Conservation (phyloP, 1,284 basidiomycete species). For the Xerocomus nothofagi region DNA sequence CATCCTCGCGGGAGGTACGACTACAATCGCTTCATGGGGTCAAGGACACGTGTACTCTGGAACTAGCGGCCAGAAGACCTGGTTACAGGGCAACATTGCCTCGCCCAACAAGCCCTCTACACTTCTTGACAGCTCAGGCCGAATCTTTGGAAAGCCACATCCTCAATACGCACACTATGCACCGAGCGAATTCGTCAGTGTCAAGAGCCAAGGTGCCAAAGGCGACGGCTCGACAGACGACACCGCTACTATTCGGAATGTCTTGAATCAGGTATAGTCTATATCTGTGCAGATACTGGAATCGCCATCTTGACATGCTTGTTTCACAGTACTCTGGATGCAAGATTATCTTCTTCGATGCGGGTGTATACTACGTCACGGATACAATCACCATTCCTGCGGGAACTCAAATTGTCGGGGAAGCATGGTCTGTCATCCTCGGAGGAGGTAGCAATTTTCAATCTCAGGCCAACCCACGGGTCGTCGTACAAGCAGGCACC, state of each 20-base stretch:
- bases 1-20: constrained; percentile 39
- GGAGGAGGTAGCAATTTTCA: constrained; percentile 48
- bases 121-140: constrained; percentile 44
- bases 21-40: constrained; percentile 48
- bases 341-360: constrained; percentile 57
- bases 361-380: constrained; percentile 52
- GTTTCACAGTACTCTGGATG: constrained; percentile 46
- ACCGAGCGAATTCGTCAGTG: constrained; percentile 46
- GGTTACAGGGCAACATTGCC: constrained; percentile 34
- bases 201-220: constrained; percentile 51
- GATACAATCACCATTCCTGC: constrained; percentile 55
- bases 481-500: constrained; percentile 44
- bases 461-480: constrained; percentile 42
- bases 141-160: constrained; percentile 48
- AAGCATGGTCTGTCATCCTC: constrained; percentile 55
- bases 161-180: constrained; percentile 51
- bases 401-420: constrained; percentile 53
- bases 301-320: background rate
- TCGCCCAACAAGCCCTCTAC: constrained; percentile 40
- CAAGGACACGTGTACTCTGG: constrained; percentile 52
- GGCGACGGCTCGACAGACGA: constrained; percentile 60
- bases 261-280: constrained; percentile 40
- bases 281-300: background rate
- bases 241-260: constrained; percentile 47
- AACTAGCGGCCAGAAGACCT: constrained; percentile 27